phyloP scores from a whole-genome alignment of 2,329 filamentous ascomycete species.

The Colletotrichum orbiculare region DNA sequence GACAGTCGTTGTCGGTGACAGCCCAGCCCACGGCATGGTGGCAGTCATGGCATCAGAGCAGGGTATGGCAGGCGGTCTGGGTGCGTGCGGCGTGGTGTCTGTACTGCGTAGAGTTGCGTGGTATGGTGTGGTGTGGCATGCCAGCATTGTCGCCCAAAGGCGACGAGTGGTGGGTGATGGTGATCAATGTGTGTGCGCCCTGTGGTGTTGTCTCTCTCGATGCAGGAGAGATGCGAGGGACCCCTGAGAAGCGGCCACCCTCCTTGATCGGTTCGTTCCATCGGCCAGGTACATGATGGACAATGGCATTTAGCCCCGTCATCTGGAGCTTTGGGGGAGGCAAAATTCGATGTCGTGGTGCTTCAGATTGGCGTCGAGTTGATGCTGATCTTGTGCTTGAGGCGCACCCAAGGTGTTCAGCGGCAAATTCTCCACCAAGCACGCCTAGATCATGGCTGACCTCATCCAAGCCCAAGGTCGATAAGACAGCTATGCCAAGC shows the following conservation, averaged over 20 bases:
- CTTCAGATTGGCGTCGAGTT: not conserved
- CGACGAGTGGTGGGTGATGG: not conserved
- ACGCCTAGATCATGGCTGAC: no score
- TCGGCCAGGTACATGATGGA: constrained; percentile 19
- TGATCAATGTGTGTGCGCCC: no score
- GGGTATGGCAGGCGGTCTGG: no score
- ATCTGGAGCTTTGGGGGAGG: constrained; percentile 2
- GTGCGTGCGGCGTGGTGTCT: no score
- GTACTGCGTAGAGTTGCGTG: no score
- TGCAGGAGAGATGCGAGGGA: constrained; percentile 33
- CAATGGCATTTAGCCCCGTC: constrained; percentile 10
- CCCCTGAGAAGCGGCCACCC: constrained; percentile 23
- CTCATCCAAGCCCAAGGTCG: not conserved
- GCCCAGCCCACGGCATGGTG: not conserved
- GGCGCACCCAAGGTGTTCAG: no score
- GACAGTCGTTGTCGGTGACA: constrained; percentile 10
- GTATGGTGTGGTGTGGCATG: not conserved
- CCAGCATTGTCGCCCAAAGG: no score
- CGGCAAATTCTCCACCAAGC: no score
- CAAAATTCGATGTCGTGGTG: not conserved
- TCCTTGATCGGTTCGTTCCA: constrained; percentile 33
- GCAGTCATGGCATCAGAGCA: no score
- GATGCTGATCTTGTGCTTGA: no score
- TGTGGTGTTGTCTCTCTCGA: constrained; percentile 11
- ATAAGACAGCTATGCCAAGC: not conserved